These are phyloP conservation scores for Clitopilus hobsonii DNA, from an alignment of 768 basidiomycete species.

Conservation along the genomic window DNA sequence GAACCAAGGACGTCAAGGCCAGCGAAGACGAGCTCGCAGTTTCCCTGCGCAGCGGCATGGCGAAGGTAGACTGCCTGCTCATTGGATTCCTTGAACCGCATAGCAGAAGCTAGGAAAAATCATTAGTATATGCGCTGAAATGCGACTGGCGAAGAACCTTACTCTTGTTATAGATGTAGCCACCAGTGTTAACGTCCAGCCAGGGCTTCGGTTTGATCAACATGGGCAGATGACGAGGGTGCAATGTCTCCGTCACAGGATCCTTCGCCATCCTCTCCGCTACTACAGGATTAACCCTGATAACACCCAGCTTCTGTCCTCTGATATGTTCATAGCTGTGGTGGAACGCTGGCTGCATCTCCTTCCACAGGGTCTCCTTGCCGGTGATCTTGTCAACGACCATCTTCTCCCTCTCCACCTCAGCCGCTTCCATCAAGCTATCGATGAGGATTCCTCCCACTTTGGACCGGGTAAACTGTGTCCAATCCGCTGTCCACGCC, in stretches of 20 bases:
- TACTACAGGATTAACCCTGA: constrained; percentile 81
- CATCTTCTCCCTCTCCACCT: constrained; percentile 54
- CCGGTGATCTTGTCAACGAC: constrained; percentile 50
- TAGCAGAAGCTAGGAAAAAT: constrained; percentile 49
- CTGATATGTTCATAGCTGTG: constrained; percentile 91
- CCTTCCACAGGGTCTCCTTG: constrained; percentile 30
- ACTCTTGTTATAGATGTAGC: constrained; percentile 80
- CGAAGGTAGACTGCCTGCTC: constrained; percentile 81
- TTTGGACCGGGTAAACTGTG: constrained; percentile 67
- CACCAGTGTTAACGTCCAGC: constrained; percentile 72
- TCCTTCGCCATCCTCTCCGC: constrained; percentile 76
- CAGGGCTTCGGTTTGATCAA: constrained; percentile 87
- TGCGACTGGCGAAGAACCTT: constrained; percentile 16
- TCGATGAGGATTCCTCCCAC: constrained; percentile 83
- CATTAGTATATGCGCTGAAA: constrained; percentile 4
- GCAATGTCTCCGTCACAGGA: constrained; percentile 61
- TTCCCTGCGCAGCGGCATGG: constrained; percentile 66
- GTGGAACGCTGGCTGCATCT: constrained; percentile 85
- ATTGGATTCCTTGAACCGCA: constrained; percentile 89
- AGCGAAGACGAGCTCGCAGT: constrained; percentile 81
- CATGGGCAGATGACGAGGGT: constrained; percentile 96
- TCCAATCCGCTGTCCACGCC: constrained; percentile 80
- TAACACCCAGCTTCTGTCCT: constrained; percentile 91
- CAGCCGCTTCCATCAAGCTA: constrained; percentile 79
- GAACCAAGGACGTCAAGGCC: constrained; percentile 86